Conservation (phyloP, 495 filamentous ascomycete genomes). For the Aspergillus avenaceus region DNA sequence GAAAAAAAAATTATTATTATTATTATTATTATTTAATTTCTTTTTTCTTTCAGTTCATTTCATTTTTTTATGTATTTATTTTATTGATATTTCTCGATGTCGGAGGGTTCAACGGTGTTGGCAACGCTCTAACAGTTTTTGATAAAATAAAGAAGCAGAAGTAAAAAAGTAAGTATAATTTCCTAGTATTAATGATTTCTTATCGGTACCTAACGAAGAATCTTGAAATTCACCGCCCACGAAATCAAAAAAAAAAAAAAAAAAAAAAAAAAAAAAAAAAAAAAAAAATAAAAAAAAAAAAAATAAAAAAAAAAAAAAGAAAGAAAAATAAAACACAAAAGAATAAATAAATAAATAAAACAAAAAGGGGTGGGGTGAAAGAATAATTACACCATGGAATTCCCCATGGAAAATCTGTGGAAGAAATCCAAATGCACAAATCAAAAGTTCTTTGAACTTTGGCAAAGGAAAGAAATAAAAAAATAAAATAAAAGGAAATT, state of each 20-base stretch:
- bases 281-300: not conserved
- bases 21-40: too few species aligned
- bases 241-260: not conserved
- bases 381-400: not conserved
- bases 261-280: not conserved
- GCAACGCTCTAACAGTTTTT: not conserved
- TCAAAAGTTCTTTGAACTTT: not conserved
- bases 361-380: not conserved
- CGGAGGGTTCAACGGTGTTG: not conserved
- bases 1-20: too few species aligned
- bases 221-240: not conserved
- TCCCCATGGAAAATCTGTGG: not conserved
- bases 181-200: not conserved
- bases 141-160: not conserved
- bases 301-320: not conserved
- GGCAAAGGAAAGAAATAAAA: too few species aligned
- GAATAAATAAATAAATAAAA: too few species aligned
- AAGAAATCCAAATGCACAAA: slow-evolving; percentile 1
- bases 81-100: too few species aligned
- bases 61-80: too few species aligned
- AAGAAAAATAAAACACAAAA: not conserved
- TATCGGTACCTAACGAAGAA: not conserved
- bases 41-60: too few species aligned
- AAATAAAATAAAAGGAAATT: too few species aligned
- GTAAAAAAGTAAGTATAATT: not conserved